Base-by-base conservation (phyloP, 2,329 filamentous ascomycete genomes). In the Fonsecaea multimorphosa region DNA sequence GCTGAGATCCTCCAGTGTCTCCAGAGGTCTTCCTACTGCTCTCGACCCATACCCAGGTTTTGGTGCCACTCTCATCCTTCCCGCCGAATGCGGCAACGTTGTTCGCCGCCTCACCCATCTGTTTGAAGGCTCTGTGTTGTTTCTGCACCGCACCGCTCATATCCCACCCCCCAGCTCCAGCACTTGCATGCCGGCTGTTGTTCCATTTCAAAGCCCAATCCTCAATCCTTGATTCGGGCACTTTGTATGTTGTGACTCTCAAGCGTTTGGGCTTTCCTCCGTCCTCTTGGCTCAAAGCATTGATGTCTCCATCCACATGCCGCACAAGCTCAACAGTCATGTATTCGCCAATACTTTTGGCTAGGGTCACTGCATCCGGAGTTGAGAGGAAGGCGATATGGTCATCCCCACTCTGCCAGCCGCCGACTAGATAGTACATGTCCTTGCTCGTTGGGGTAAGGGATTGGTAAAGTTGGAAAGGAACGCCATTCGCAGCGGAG, bases 321-420 rank as follows among this genome's bases (percentile, higher is more conserved):
- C 51, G 34, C 24, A 65, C 63, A 34, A 61, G 34, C 19, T 57
- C 63, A 7, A 52, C 63, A 14, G 38, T 65, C 51, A 65, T 55
- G 22, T 46, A 65, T 31, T 51, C 24, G 5, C 63, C 57, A 31
- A 65, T 65, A 19, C 56, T 54, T 51, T 61, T 60, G 36, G 63
- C 63, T 2, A 65, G 29, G 14, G 52, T 53, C 1, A 65, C 57
- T 9, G 63, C 57, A 7, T 57, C 57, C 3, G 57, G 36, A 27
- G 63, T 61, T 3, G 51, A 56, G n/a, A 61, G 38, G 40, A 65
- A 65, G 1, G 56, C 32, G 38, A 65, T 65, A 38, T 65, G 63
- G 7, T 65, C 57, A 6, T 56, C 38, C 1, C 55, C 63, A 11
- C 34, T 56, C 9, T 44, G 49, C 63, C 63, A 65, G 34, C 63